Base-by-base conservation (phyloP, 805 yeast genomes). In the Clavispora santaluciae region DNA sequence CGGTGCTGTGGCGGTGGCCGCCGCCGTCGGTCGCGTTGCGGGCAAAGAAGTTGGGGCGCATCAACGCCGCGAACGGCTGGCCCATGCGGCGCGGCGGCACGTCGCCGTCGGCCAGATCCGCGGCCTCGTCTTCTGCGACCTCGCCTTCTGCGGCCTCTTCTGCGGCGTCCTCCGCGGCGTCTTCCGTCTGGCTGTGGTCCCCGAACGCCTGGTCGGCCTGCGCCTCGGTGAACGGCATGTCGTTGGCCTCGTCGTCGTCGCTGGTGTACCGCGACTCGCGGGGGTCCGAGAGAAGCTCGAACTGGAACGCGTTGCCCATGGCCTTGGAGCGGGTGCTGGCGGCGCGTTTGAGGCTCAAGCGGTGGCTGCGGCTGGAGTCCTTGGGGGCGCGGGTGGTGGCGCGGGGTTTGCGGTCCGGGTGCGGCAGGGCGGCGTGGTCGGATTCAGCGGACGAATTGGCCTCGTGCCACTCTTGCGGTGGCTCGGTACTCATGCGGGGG, bases 201-300 rank as follows among this genome's bases (percentile, higher is more conserved):
- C 25, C 36, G 4, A 22, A 21, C 13, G n/a, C 16, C 1, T 16
- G 20, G 6, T 33, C 26, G 29, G 44, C 41, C 5, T 50, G 51
- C 10, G 41, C 44, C 22, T 36, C 48, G 12, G 38, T 41, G 28
- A 48, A 48, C 2, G 52, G 54, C 48, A 41, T 50, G 36, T 50
- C 56, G 26, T 53, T 59, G 22, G 44, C 43, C 16, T 48, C 53
- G 6, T 61, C 63, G 22, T 58, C 58, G 5, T 62, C 68, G 23
- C 49, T 48, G 1, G 38, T 43, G 41, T 65, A 68, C 26, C 74
- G 49, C 5, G 51, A 41, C 40, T 68, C 72, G 20, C 54, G 47
- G 16, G 56, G 58, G 44, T 68, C 74, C 54, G 46, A 25, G 63
- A 62, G 40, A 65, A 62, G 9, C 56, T 46, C 12, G 31, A 28